A percentile compares a stretch with the other conserved stretches of the same genome.
Conservation (phyloP, 192 early-diverging fungal species). For the Piromyces sp. region DNA sequence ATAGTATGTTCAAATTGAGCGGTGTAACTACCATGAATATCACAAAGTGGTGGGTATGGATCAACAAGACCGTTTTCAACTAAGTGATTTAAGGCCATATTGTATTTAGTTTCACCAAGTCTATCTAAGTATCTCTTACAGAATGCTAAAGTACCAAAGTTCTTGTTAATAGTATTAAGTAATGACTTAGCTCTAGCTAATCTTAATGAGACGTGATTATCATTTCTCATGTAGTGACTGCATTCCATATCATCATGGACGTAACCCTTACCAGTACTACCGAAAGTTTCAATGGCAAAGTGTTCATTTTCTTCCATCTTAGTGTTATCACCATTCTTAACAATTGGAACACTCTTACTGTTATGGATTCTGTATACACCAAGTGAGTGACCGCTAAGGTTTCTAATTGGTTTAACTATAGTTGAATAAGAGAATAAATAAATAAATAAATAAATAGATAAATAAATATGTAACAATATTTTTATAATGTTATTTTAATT, state of each 20-base stretch:
- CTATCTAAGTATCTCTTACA: conserved; percentile 83
- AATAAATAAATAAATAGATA: neutral
- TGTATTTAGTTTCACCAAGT: conserved; percentile 76
- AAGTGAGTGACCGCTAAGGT: conserved; percentile 92
- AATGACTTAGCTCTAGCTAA: conserved; percentile 54
- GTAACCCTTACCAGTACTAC: conserved; percentile 76
- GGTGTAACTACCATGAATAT: conserved; percentile 72
- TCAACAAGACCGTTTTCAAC: conserved; percentile 67
- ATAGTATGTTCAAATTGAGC: conserved; percentile 96
- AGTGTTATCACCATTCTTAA: conserved; percentile 66
- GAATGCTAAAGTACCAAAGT: conserved; percentile 72
- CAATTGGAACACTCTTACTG: conserved; percentile 89
- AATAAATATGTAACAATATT: no score
- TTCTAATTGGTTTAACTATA: conserved; percentile 75
- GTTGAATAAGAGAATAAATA: no score
- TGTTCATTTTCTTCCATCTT: conserved; percentile 94
- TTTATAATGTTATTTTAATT: no score
- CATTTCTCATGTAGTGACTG: conserved; percentile 71
- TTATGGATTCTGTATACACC: conserved; percentile 79
- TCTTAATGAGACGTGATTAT: conserved; percentile 45
- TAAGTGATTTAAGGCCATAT: conserved; percentile 64
- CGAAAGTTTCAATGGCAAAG: conserved; percentile 96
- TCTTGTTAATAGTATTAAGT: conserved; percentile 59
- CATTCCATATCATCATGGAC: conserved; percentile 81
- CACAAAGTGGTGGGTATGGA: conserved; percentile 75